Evolutionary conservation across 805 yeast genomes (phyloP).

Genomic region (Monosporozyma unispora): DNA sequence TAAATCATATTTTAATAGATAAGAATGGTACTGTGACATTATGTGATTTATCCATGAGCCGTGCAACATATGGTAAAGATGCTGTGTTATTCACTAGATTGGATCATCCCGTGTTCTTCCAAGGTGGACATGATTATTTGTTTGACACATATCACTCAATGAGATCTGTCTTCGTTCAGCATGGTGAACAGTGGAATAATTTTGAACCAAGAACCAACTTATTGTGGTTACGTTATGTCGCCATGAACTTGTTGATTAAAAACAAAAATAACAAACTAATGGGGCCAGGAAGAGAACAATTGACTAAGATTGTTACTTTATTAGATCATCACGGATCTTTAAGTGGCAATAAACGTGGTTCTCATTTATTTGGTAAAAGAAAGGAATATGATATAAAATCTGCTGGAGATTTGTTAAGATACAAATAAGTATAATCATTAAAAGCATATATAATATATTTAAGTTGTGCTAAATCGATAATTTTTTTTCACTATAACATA

Average conservation of each 20-base stretch:
- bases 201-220: slow-evolving; percentile 42
- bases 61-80: slow-evolving; percentile 23
- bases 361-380: slow-evolving; percentile 10
- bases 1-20: slow-evolving; percentile 52
- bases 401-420: slow-evolving; percentile 19
- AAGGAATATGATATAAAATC: slow-evolving; percentile 14
- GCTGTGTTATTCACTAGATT: slow-evolving; percentile 42
- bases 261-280: slow-evolving; percentile 8
- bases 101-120: slow-evolving; percentile 54
- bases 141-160: slow-evolving; percentile 52
- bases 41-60: slow-evolving; percentile 49
- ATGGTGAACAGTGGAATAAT: slow-evolving; percentile 19
- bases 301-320: slow-evolving; percentile 10
- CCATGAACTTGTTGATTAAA: slow-evolving; percentile 38
- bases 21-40: slow-evolving; percentile 36
- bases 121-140: slow-evolving; percentile 52
- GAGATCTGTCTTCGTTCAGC: slow-evolving; percentile 30
- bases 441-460: too few species aligned
- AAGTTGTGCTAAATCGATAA: too few species aligned
- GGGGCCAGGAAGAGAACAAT: slow-evolving; percentile 16
- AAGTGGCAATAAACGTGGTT: slow-evolving; percentile 2
- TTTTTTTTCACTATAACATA: too few species aligned
- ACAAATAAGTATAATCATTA: slow-evolving; percentile 14
- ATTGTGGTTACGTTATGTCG: slow-evolving; percentile 57
- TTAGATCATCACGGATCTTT: slow-evolving; percentile 4